Base-by-base conservation (phyloP, 1,284 basidiomycete genomes). In the Erythrobasidium hasegawianum region DNA sequence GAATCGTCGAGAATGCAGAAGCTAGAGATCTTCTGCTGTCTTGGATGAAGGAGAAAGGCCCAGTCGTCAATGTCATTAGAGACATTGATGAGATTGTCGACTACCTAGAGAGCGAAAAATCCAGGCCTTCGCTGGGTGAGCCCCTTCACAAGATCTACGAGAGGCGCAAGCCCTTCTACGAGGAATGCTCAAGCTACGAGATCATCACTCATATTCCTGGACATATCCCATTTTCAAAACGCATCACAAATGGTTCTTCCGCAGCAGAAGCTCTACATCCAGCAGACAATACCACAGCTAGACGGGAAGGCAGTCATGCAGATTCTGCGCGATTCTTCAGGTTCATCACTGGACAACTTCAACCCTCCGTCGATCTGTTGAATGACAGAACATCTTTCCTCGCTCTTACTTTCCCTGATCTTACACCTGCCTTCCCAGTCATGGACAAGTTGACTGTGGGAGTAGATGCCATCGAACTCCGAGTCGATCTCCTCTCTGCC, bases 381-480 rank as follows among this genome's bases (percentile, higher is more conserved):
- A 58, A 70, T 33, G 61, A 68, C n/a, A 84, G 88, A 11, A 90
- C 91, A 0, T 92, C 93, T 78, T 97, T 97, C 83, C 81, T 98
- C 41, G 88, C 87, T 9, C 81, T 98, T 69, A 97, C 95, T 0
- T 94, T 93, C 79, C 90, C 94, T 0, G 89, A 96, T 76, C 76
- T 97, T 70, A 85, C 83, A 0, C 83, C 85, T 2, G 87, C 87
- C 0, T 81, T 95, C 40, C 78, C 82, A 11, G 78, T 86, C 45
- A 83, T 97, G 39, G 47, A 53, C 29, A 41, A 52, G 11, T 79
- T 97, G 68, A 85, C 85, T 0, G 81, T 83, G n/a, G 95, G 96
- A 2, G 87, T 86, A 1, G 94, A 98, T 74, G 95, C 93, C 0
- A 80, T 98, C 67, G 95, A 99, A 78, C 78, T 98, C 27, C 87